These are phyloP conservation scores for Penicillium coprophilum DNA, from an alignment of 495 filamentous ascomycete species.

Conservation along the genomic window DNA sequence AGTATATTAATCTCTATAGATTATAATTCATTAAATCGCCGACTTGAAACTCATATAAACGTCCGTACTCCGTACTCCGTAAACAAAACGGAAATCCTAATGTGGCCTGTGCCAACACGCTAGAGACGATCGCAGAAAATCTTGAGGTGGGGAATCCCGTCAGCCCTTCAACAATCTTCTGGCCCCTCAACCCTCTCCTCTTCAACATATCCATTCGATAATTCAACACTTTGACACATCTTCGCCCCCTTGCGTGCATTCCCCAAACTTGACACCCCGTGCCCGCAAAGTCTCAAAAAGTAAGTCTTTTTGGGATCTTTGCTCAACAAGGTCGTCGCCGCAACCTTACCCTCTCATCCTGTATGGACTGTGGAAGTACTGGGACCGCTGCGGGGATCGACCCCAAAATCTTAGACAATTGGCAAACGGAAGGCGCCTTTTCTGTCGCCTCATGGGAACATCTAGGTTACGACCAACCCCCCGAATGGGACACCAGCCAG, in stretches of 20 bases:
- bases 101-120: conserved; percentile 10
- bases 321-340: conserved; percentile 18
- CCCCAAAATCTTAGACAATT: conserved; percentile 50
- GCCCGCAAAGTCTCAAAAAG: conserved; percentile 22
- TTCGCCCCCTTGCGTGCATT: background rate
- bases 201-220: conserved; percentile 2
- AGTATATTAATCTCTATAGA: too few relatives aligned
- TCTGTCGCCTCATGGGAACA: conserved; percentile 45
- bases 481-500: conserved; percentile 48
- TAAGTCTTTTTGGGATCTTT: conserved; percentile 26
- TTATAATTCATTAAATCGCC: too few relatives aligned
- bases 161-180: conserved; percentile 20
- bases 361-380: conserved; percentile 49
- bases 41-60: too few relatives aligned
- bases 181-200: conserved; percentile 9
- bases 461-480: conserved; percentile 39
- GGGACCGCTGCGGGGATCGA: conserved; percentile 48
- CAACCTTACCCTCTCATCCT: conserved; percentile 27
- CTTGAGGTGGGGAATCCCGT: conserved; percentile 17
- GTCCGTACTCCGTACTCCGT: background rate
- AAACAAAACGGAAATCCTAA: background rate
- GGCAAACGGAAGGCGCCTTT: conserved; percentile 43
- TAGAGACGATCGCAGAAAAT: conserved; percentile 16
- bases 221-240: background rate
- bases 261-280: background rate